Evolutionary conservation across 2,329 filamentous ascomycete species (phyloP).

Genomic region (Pyrenophora tritici-repentis): DNA sequence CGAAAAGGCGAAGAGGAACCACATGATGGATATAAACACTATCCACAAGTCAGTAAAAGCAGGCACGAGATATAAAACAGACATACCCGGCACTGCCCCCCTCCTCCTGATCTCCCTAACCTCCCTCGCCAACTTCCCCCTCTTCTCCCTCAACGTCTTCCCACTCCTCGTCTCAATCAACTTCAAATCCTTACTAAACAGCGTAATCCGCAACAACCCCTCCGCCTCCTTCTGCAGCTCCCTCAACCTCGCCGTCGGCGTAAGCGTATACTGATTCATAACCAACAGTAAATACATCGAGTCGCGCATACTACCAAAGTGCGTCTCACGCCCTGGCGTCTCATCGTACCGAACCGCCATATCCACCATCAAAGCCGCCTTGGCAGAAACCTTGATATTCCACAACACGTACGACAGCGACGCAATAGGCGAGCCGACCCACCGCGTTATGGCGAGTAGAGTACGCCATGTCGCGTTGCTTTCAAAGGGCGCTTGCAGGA

Average conservation of each 20-base stretch:
- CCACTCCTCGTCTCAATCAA: constrained; percentile 27
- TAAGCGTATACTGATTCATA: constrained; percentile 54
- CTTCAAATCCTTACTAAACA: constrained; percentile 49
- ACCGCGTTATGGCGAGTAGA: constrained; percentile 43
- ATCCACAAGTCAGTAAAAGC: not conserved
- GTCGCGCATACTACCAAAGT: constrained; percentile 50
- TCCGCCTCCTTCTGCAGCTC: constrained; percentile 42
- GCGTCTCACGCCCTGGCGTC: constrained; percentile 31
- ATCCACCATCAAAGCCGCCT: constrained; percentile 49
- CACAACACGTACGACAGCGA: constrained; percentile 47
- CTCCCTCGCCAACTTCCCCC: constrained; percentile 47
- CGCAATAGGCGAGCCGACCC: constrained; percentile 47
- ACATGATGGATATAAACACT: constrained; percentile 50
- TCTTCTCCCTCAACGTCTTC: constrained; percentile 39
- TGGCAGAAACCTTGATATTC: constrained; percentile 50
- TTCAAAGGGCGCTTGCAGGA: constrained; percentile 50
- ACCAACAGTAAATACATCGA: constrained; percentile 52
- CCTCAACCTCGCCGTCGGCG: constrained; percentile 22
- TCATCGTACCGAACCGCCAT: constrained; percentile 44
- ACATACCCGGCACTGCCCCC: constrained; percentile 45
- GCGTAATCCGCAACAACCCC: constrained; percentile 46
- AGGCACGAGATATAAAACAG: too few species aligned
- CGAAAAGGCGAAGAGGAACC: constrained; percentile 50
- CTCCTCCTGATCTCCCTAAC: constrained; percentile 49
- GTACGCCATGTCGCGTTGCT: constrained; percentile 48